phyloP scores from a whole-genome alignment of 371 early-diverging fungal genomes.

The Apophysomyces ossiformis region DNA sequence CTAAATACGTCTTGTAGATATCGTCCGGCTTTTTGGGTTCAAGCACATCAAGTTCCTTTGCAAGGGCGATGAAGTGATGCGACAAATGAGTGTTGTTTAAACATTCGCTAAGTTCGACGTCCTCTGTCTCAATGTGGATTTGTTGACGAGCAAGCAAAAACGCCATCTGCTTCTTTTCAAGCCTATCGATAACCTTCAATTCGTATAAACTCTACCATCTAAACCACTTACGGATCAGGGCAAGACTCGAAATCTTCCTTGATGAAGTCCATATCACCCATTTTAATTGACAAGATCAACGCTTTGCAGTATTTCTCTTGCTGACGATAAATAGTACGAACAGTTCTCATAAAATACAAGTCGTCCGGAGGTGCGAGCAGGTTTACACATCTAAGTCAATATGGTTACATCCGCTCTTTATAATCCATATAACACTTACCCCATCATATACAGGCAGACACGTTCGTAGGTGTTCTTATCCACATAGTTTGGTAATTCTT shows the following conservation, averaged over 20 bases:
- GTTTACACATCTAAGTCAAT: conserved; percentile 77
- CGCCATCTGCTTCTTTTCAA: conserved; percentile 92
- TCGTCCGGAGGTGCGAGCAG: conserved; percentile 93
- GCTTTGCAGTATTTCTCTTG: conserved; percentile 84
- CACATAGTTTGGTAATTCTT: conserved; percentile 76
- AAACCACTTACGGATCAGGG: conserved; percentile 72
- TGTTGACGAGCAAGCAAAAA: conserved; percentile 93
- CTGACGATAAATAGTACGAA: conserved; percentile 88
- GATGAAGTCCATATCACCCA: conserved; percentile 83
- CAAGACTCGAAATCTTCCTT: conserved; percentile 89
- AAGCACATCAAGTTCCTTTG: conserved; percentile 90
- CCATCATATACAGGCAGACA: conserved; percentile 94
- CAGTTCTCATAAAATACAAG: conserved; percentile 80
- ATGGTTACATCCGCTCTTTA: neutral
- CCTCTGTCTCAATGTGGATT: conserved; percentile 81
- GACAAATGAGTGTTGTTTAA: conserved; percentile 88
- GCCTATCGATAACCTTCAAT: conserved; percentile 33
- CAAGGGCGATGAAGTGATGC: conserved; percentile 86
- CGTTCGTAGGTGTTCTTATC: conserved; percentile 92
- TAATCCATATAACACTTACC: conserved; percentile 48
- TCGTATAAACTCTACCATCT: neutral
- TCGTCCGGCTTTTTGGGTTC: conserved; percentile 97
- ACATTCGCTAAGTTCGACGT: conserved; percentile 81
- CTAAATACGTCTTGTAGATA: conserved; percentile 96
- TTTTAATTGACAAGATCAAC: conserved; percentile 81